These are phyloP conservation scores for Botrytis aclada DNA, from an alignment of 2,329 filamentous ascomycete species.

Conservation along the genomic window DNA sequence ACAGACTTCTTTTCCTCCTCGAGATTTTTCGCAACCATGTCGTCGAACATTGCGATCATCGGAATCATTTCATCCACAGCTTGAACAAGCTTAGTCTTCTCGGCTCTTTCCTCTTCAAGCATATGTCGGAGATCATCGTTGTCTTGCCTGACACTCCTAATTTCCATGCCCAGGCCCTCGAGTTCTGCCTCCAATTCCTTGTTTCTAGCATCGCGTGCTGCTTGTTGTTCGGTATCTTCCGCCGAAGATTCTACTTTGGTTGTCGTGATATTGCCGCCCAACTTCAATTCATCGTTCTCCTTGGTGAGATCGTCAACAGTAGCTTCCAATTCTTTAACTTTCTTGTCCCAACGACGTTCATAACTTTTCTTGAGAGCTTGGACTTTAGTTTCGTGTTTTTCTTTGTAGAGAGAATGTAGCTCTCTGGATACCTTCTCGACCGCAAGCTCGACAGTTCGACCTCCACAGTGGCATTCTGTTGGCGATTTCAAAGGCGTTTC, in stretches of 20 bases:
- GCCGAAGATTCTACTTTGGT: conserved; percentile 49
- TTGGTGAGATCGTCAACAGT: conserved; percentile 65
- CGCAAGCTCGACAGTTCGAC: conserved; percentile 72
- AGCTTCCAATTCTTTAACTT: conserved; percentile 71
- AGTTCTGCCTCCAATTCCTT: conserved; percentile 74
- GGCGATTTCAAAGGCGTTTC: conserved; percentile 36
- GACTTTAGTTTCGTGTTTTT: conserved; percentile 96
- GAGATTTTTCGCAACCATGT: conserved; percentile 35
- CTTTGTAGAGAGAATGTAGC: conserved; percentile 89
- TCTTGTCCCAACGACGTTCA: conserved; percentile 86
- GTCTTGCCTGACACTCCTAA: conserved; percentile 66
- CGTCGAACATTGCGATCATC: conserved; percentile 47
- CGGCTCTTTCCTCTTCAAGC: conserved; percentile 71
- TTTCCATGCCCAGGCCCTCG: conserved; percentile 68
- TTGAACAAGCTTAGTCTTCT: conserved; percentile 79
- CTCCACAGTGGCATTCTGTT: conserved; percentile 33
- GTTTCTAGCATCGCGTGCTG: conserved; percentile 70
- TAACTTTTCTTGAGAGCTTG: conserved; percentile 82
- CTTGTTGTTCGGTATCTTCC: conserved; percentile 61
- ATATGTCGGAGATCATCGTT: conserved; percentile 63
- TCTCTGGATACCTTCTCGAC: conserved; percentile 93
- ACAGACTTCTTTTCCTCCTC: conserved; percentile 12
- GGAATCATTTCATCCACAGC: conserved; percentile 85
- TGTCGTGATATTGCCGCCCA: conserved; percentile 59
- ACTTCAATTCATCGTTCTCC: conserved; percentile 72